Evolutionary conservation across 2,329 filamentous ascomycete species (phyloP).

Genomic region (Epichloe typhina): DNA sequence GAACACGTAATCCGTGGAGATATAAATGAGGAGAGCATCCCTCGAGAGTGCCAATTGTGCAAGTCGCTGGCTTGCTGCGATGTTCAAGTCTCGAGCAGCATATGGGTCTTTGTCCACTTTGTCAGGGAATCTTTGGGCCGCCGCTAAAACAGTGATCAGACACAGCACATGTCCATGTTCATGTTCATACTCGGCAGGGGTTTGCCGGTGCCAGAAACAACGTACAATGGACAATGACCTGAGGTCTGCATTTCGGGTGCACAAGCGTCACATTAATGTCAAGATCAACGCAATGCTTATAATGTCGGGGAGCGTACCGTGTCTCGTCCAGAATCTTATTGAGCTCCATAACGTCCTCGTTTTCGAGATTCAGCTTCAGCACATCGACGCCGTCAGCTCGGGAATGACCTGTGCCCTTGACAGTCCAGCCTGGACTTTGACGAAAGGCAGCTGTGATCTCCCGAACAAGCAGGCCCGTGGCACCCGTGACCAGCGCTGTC

Average conservation of each 20-base stretch:
- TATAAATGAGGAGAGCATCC: constrained; percentile 56
- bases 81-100: constrained; percentile 60
- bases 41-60: constrained; percentile 51
- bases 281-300: background rate
- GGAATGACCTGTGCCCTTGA: constrained; percentile 60
- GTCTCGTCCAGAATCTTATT: constrained; percentile 35
- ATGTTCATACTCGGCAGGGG: background rate
- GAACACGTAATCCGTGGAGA: constrained; percentile 76
- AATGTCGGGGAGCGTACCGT: constrained; percentile 31
- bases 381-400: constrained; percentile 59
- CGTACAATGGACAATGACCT: constrained; percentile 69
- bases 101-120: constrained; percentile 70
- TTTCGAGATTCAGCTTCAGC: constrained; percentile 43
- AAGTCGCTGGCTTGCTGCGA: constrained; percentile 54
- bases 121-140: constrained; percentile 79
- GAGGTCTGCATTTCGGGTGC: constrained; percentile 38
- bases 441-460: constrained; percentile 63
- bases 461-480: constrained; percentile 70
- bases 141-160: constrained; percentile 37
- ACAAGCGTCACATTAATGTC: background rate
- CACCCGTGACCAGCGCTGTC: constrained; percentile 66
- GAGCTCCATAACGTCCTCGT: constrained; percentile 27
- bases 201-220: background rate
- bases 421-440: constrained; percentile 40
- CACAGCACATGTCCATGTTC: background rate